phyloP scores from a whole-genome alignment of 2,329 filamentous ascomycete genomes.

The Sporothrix luriei region DNA sequence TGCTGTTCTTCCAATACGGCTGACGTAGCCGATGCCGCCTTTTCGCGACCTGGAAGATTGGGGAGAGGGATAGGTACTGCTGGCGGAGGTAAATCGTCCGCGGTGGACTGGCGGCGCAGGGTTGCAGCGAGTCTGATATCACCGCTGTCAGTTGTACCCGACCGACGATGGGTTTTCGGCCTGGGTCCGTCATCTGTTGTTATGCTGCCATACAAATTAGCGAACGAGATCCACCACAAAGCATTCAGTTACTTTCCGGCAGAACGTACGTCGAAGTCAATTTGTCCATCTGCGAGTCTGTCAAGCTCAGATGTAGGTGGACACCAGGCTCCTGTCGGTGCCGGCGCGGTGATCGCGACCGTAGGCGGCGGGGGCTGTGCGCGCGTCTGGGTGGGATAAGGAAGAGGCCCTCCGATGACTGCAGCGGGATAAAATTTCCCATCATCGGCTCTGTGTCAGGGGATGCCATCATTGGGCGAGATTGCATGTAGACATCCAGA shows the following conservation, averaged over 20 bases:
- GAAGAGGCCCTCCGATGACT: conserved; percentile 40
- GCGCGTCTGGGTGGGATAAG: conserved; percentile 40
- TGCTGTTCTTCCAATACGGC: background rate
- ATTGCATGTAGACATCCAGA: background rate
- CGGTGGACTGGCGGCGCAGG: background rate
- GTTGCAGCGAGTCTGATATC: background rate
- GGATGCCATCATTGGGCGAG: background rate
- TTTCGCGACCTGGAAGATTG: background rate
- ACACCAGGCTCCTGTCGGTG: conserved; percentile 46
- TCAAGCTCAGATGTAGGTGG: conserved; percentile 53
- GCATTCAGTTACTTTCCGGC: background rate
- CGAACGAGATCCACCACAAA: background rate
- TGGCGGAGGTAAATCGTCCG: background rate
- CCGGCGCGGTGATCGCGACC: conserved; percentile 44
- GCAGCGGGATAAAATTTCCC: conserved; percentile 46
- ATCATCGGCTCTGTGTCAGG: conserved; percentile 37
- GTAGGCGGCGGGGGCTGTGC: conserved; percentile 30
- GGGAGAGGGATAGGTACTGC: background rate
- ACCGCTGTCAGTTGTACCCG: conserved; percentile 1
- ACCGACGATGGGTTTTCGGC: conserved; percentile 13
- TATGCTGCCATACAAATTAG: conserved; percentile 8
- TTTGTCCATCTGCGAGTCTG: conserved; percentile 53
- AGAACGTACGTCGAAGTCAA: conserved; percentile 49
- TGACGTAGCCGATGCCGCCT: background rate
- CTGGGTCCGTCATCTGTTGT: conserved; percentile 15